Conservation (phyloP, 192 early-diverging fungal species). For the Umbelopsis isabellina region DNA sequence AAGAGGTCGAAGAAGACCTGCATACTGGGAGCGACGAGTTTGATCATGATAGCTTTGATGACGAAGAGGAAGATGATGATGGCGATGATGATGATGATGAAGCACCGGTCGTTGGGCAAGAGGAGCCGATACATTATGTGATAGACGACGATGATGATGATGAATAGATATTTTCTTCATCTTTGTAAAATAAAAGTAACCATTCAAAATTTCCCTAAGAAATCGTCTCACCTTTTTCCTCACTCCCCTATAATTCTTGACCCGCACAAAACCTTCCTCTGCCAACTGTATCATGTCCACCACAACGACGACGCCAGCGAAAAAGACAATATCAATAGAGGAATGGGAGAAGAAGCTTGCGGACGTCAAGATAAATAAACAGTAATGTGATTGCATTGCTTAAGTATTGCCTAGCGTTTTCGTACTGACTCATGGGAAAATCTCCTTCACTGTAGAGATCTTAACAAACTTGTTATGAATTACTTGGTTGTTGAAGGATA, state of each 20-base stretch:
- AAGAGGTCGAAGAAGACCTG: slow-evolving; percentile 3
- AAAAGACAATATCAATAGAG: slow-evolving; percentile 65
- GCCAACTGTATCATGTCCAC: slow-evolving; percentile 6
- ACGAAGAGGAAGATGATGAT: background rate
- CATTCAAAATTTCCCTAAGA: background rate
- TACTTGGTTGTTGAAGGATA: slow-evolving; percentile 98
- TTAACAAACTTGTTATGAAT: slow-evolving; percentile 99
- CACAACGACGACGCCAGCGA: slow-evolving; percentile 38
- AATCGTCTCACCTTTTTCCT: background rate
- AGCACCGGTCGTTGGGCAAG: background rate
- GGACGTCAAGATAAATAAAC: slow-evolving; percentile 84
- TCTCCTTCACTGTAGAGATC: slow-evolving; percentile 60
- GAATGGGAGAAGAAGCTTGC: slow-evolving; percentile 87
- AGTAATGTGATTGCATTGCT: slow-evolving; percentile 50
- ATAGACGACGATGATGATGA: slow-evolving; percentile 15
- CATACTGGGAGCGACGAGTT: background rate
- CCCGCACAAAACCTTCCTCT: too few species aligned
- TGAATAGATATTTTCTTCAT: background rate
- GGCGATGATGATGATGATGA: background rate
- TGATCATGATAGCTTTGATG: background rate
- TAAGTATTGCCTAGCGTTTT: slow-evolving; percentile 16
- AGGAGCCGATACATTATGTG: background rate
- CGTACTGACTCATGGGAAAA: background rate
- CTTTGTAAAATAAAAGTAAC: slow-evolving; percentile 8
- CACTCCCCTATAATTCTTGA: background rate